Evolutionary conservation across 1,139 yeast genomes (phyloP), one percentile per base, ranked within the genome.

Genomic region (Eremothecium cymbalariae): DNA sequence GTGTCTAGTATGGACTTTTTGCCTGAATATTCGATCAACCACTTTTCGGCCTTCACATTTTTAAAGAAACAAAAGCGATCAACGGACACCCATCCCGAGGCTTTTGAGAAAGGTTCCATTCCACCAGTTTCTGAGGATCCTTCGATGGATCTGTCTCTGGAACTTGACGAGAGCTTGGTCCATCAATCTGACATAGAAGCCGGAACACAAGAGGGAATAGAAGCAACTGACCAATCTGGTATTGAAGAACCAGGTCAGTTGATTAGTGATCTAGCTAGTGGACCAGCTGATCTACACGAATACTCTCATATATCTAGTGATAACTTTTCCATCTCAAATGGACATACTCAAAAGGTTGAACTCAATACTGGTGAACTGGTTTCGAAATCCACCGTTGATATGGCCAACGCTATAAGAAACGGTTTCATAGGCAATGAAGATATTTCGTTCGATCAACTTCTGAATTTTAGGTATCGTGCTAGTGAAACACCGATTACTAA

Each of bases 381-480:
- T 15, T 61, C 76, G 1, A 64, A 66, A 45, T 62, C 76, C 3
- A 75, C 86, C 0, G 60, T 65, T 4, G 70, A 73, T 44, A 67
- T 81, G 28, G 84, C 85, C 0, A 57, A 57, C 7, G 66, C 68
- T 12, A 57, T 79, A 28, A 63, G 75, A 43, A 51, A 53, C 2
- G 50, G 62, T 18, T 61, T 70, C 32, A 47, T 44, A 2, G 52
- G 44, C 7, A 36, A 40, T 7, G 39, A 46, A 4, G 21, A 41
- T 0, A 50, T 64, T 0, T 55, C 60, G 0, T 69, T 77, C 40
- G 53, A 64, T 3, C 57, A 62, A 2, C 47, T 77, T 13, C 50
- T 76, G 32, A 34, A 21, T 18, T 36, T 32, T 24, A 60, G 52
- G 13, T 75, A 72, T 33, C 28, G 49, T 13, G 41, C 40, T 7